These are phyloP conservation scores for Primulina huaijiensis DNA, from an alignment of 257 asterid genomes.

Conservation along the genomic window DNA sequence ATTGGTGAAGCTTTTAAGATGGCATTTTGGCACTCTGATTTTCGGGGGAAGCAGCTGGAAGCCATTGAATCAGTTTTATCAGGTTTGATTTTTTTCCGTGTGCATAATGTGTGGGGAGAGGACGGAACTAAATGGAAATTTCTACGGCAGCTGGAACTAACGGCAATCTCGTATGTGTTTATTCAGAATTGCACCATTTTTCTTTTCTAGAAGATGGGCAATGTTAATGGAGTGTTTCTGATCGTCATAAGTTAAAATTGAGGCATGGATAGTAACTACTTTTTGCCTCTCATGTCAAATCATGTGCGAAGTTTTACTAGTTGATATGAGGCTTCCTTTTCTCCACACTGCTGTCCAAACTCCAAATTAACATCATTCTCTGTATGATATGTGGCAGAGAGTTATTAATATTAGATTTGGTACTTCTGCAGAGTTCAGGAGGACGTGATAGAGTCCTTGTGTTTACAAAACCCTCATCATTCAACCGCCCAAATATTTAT, in stretches of 20 bases:
- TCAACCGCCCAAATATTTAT: slow-evolving; percentile 87
- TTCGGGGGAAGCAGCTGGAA: slow-evolving; percentile 85
- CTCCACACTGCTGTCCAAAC: slow-evolving; percentile 11
- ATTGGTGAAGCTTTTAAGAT: slow-evolving; percentile 81
- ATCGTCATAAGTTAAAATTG: not conserved
- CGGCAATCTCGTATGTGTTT: not conserved
- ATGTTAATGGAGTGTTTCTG: not conserved
- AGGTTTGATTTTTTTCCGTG: slow-evolving; percentile 43
- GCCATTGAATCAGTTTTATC: slow-evolving; percentile 94
- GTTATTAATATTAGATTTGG: slow-evolving; percentile 18
- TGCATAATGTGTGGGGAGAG: not conserved
- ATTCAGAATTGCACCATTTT: not conserved
- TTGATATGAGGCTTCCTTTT: slow-evolving; percentile 19
- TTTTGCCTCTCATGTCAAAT: too few species aligned
- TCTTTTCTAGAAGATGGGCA: not conserved
- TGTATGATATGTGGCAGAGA: slow-evolving; percentile 16
- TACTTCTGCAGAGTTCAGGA: slow-evolving; percentile 83
- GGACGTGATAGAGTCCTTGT: slow-evolving; percentile 78
- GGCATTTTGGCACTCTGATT: slow-evolving; percentile 92
- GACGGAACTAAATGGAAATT: not conserved
- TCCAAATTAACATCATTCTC: slow-evolving; percentile 11
- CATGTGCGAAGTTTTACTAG: too few species aligned
- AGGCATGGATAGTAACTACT: too few species aligned
- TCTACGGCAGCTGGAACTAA: not conserved
- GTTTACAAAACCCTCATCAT: slow-evolving; percentile 81